Conservation (phyloP, 495 filamentous ascomycete genomes). For the Terfezia boudieri region DNA sequence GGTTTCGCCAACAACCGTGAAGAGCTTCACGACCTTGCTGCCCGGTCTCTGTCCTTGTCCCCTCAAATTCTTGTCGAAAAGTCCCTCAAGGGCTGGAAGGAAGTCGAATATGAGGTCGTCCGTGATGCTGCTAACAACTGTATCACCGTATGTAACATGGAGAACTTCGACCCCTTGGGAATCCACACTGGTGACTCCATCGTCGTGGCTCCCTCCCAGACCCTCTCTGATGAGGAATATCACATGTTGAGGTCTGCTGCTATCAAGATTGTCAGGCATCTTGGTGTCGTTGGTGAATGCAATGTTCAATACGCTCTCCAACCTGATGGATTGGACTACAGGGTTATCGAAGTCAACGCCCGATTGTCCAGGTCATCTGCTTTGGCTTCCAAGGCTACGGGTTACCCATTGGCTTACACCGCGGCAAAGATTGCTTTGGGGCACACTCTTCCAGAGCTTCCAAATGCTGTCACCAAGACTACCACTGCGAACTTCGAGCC, state of each 20-base stretch:
- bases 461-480: conserved; percentile 93
- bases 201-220: conserved; percentile 88
- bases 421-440: conserved; percentile 93
- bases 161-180: conserved; percentile 93
- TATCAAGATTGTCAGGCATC: conserved; percentile 86
- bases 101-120: conserved; percentile 94
- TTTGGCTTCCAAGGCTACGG: conserved; percentile 90
- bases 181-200: conserved; percentile 96
- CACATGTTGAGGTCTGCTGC: conserved; percentile 95
- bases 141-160: conserved; percentile 99
- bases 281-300: conserved; percentile 91
- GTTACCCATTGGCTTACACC: conserved; percentile 89
- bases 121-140: conserved; percentile 88
- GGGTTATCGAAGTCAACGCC: conserved; percentile 96
- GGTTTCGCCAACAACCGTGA: conserved; percentile 91
- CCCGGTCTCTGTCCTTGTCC: conserved; percentile 79
- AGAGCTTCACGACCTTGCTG: conserved; percentile 78
- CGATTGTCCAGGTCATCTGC: conserved; percentile 92
- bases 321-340: conserved; percentile 82
- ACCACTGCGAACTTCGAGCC: conserved; percentile 98
- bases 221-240: conserved; percentile 89
- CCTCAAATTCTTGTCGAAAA: conserved; percentile 97
- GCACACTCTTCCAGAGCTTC: conserved; percentile 80
- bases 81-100: conserved; percentile 98
- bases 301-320: conserved; percentile 96